Evolutionary conservation across 768 basidiomycete genomes (phyloP).

Genomic region (Leccinum boreale): DNA sequence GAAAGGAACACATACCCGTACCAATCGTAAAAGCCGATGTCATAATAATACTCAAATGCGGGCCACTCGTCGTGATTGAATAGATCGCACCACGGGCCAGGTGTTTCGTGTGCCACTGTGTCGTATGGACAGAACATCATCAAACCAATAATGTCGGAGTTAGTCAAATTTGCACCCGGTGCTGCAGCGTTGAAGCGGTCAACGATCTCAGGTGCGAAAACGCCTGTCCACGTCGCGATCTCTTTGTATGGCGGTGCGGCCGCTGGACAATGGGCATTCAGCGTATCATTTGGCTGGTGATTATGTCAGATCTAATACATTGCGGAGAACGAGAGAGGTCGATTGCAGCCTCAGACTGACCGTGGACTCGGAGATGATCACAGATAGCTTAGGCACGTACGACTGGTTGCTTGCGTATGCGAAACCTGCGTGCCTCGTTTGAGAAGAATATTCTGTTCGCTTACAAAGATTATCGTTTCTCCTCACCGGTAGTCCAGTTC

Average conservation of each 20-base stretch:
- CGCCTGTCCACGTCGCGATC: conserved; percentile 43
- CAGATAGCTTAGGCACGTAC: conserved; percentile 45
- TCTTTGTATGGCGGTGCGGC: conserved; percentile 27
- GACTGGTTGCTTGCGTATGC: conserved; percentile 44
- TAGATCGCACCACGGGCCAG: conserved; percentile 65
- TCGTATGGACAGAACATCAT: conserved; percentile 78
- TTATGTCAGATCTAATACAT: not conserved
- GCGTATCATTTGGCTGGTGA: conserved; percentile 54
- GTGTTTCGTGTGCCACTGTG: conserved; percentile 44
- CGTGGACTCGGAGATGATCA: conserved; percentile 51
- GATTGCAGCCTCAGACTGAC: conserved; percentile 31
- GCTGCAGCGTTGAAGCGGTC: conserved; percentile 55
- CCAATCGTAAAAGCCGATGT: conserved; percentile 72
- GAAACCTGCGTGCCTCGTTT: conserved; percentile 31
- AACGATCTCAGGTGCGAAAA: conserved; percentile 53
- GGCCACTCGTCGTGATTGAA: conserved; percentile 61
- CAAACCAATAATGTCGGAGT: conserved; percentile 52
- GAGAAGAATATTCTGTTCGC: not conserved
- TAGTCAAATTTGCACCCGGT: conserved; percentile 57
- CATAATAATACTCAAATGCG: conserved; percentile 62
- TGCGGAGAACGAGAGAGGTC: not conserved
- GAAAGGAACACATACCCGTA: conserved; percentile 43
- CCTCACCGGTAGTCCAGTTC: conserved; percentile 63
- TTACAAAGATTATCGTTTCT: not conserved
- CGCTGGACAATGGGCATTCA: conserved; percentile 60